Conservation (phyloP, 2,329 filamentous ascomycete species). For the Fusarium dimerum region DNA sequence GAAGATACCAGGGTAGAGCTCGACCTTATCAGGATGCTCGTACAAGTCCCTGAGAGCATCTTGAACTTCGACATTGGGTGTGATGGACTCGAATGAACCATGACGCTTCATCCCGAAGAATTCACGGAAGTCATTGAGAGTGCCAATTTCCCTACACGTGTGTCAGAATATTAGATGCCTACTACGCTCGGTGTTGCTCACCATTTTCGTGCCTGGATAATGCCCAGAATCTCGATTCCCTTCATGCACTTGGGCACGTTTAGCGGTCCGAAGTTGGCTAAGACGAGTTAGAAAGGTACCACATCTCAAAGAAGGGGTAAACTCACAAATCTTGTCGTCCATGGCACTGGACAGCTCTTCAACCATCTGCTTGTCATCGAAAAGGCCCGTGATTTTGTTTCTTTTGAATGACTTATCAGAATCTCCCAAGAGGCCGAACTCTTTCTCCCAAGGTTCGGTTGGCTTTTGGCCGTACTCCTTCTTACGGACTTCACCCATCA, state of each 20-base stretch:
- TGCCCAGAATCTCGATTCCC: conserved; percentile 60
- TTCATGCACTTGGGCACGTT: conserved; percentile 58
- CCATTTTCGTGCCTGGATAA: conserved; percentile 55
- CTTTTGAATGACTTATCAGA: conserved; percentile 1
- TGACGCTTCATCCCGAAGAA: conserved; percentile 60
- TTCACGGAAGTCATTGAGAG: conserved; percentile 64
- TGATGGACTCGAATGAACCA: conserved; percentile 48
- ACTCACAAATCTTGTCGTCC: conserved; percentile 46
- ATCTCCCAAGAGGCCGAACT: neutral
- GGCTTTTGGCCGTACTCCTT: neutral
- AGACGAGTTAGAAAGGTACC: no score
- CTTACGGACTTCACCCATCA: neutral
- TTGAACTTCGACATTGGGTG: conserved; percentile 4
- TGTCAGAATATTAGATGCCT: no score
- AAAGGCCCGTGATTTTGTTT: conserved; percentile 10
- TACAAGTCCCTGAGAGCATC: conserved; percentile 43
- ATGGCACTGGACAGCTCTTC: conserved; percentile 45
- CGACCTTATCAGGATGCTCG: conserved; percentile 61
- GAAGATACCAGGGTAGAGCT: conserved; percentile 66
- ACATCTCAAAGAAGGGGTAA: no score
- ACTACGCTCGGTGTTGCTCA: no score
- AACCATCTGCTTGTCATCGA: conserved; percentile 15
- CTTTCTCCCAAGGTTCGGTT: neutral
- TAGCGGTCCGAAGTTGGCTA: conserved; percentile 48
- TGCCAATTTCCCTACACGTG: conserved; percentile 49